phyloP scores from a whole-genome alignment of 2,329 filamentous ascomycete genomes.

The Graphiopsis chlorocephala region DNA sequence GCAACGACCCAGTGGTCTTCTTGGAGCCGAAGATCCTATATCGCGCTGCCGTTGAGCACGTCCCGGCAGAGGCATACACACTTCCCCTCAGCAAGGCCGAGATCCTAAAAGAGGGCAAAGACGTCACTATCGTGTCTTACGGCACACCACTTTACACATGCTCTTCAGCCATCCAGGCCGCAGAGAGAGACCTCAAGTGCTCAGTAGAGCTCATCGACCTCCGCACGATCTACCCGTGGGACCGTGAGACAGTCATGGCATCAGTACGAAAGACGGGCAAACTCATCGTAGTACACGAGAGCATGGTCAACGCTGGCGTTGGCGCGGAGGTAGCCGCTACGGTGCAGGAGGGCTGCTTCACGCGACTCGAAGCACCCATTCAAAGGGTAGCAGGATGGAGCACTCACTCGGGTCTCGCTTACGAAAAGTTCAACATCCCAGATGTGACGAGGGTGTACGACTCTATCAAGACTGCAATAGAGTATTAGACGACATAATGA shows the following conservation, averaged over 20 bases:
- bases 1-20: constrained; percentile 84
- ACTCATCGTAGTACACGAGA: constrained; percentile 86
- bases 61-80: constrained; percentile 76
- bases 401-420: constrained; percentile 75
- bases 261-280: constrained; percentile 86
- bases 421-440: constrained; percentile 69
- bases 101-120: constrained; percentile 72
- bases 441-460: constrained; percentile 71
- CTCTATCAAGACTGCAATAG: constrained; percentile 46
- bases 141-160: constrained; percentile 87
- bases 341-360: constrained; percentile 83
- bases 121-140: constrained; percentile 83
- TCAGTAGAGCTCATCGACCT: constrained; percentile 84
- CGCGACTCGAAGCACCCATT: constrained; percentile 80
- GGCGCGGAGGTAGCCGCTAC: constrained; percentile 86
- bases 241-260: constrained; percentile 72
- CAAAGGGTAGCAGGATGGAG: constrained; percentile 85
- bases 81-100: constrained; percentile 84
- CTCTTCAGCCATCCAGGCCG: constrained; percentile 69
- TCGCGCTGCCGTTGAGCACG: constrained; percentile 86
- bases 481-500: constrained; percentile 36
- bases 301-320: constrained; percentile 85
- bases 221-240: constrained; percentile 88
- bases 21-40: constrained; percentile 95
- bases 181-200: constrained; percentile 71